Percentiles rank a stretch among this genome's conserved stretches.
Evolutionary conservation across 768 basidiomycete species (phyloP).

Genomic region (Rhizopogon vinicolor): DNA sequence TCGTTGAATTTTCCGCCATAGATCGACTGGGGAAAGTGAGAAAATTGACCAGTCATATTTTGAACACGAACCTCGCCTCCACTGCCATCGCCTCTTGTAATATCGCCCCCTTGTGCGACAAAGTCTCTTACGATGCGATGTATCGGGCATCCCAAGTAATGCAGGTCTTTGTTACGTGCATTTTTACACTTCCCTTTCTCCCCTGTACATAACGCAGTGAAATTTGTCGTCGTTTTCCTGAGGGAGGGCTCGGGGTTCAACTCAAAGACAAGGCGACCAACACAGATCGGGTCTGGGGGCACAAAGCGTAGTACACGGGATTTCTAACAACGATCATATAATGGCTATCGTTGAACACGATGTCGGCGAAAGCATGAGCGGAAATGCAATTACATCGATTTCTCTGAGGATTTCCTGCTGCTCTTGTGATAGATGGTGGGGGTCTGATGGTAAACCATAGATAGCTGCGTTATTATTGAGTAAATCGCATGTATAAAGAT

Average conservation of each 20-base stretch:
- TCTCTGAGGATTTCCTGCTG: slow-evolving; percentile 42
- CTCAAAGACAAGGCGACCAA: slow-evolving; percentile 37
- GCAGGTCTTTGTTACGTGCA: slow-evolving; percentile 39
- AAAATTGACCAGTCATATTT: neutral
- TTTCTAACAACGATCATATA: slow-evolving; percentile 17
- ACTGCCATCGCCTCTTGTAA: slow-evolving; percentile 47
- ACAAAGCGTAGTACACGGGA: slow-evolving; percentile 28
- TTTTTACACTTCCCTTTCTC: slow-evolving; percentile 42
- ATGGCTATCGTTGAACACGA: neutral
- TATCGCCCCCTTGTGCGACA: slow-evolving; percentile 50
- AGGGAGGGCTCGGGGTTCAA: slow-evolving; percentile 35
- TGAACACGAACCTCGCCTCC: slow-evolving; percentile 44
- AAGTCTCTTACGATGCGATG: slow-evolving; percentile 46
- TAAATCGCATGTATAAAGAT: slow-evolving; percentile 27
- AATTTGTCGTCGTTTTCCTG: slow-evolving; percentile 44
- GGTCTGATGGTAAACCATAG: slow-evolving; percentile 37
- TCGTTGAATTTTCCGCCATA: slow-evolving; percentile 48
- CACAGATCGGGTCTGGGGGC: slow-evolving; percentile 32
- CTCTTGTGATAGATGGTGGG: slow-evolving; percentile 37
- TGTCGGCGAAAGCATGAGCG: slow-evolving; percentile 26
- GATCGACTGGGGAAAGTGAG: slow-evolving; percentile 29
- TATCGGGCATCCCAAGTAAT: slow-evolving; percentile 39
- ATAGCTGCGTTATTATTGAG: slow-evolving; percentile 33
- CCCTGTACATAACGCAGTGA: slow-evolving; percentile 42
- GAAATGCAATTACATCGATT: slow-evolving; percentile 29